phyloP scores from a whole-genome alignment of 139 green algal genomes.

The Chlorella sp. region DNA sequence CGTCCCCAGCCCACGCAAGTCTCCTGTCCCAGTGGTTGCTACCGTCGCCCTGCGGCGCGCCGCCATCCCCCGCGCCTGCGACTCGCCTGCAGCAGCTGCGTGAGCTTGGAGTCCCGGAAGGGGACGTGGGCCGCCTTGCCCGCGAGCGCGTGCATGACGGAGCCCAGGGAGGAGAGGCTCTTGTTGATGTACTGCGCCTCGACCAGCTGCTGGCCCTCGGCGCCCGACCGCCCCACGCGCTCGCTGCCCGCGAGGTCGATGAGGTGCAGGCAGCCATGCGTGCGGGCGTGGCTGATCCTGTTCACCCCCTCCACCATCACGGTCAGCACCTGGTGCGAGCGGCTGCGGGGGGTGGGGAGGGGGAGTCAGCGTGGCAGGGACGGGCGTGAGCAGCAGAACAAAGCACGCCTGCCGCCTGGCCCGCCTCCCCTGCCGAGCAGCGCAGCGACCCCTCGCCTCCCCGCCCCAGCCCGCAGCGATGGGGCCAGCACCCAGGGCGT shows the following conservation, averaged over 20 bases:
- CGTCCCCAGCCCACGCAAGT: too few relatives aligned
- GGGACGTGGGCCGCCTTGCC: constrained; percentile 76
- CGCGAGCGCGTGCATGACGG: constrained; percentile 83
- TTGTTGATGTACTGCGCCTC: constrained; percentile 97
- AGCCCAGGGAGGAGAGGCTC: constrained; percentile 46
- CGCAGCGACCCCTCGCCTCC: too few relatives aligned
- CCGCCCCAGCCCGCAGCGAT: too few relatives aligned
- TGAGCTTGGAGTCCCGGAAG: constrained; percentile 93
- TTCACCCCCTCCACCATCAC: constrained; percentile 83
- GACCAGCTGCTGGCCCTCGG: constrained; percentile 77
- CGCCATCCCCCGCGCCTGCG: too few relatives aligned
- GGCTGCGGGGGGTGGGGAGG: too few relatives aligned
- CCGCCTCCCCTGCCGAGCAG: too few relatives aligned
- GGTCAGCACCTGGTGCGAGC: constrained; percentile 72
- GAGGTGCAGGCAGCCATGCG: constrained; percentile 72
- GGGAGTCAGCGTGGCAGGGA: too few relatives aligned
- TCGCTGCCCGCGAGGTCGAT: constrained; percentile 89
- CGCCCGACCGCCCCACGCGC: constrained; percentile 82
- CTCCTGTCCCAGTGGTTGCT: too few relatives aligned
- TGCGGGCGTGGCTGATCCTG: constrained; percentile 50
- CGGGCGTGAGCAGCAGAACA: too few relatives aligned
- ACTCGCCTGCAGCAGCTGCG: constrained; percentile 72
- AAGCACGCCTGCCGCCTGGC: too few relatives aligned
- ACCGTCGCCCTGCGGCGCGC: too few relatives aligned
- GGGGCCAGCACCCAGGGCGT: too few relatives aligned